Conservation (phyloP, 148 eudicot species). For the Arctostaphylos glauca region DNA sequence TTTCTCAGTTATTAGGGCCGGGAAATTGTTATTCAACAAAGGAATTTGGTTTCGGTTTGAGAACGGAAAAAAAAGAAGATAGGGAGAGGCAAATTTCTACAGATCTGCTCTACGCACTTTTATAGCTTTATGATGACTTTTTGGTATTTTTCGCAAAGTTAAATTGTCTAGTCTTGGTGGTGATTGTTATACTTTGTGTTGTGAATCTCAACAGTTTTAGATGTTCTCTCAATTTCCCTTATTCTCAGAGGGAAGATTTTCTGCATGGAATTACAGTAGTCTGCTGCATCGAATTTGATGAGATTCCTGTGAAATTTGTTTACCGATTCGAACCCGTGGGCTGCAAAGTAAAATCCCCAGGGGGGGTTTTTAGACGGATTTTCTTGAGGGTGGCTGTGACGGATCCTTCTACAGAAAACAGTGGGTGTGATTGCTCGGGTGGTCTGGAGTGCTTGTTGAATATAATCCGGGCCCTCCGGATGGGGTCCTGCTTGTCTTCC, state of each 20-base stretch:
- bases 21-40: not conserved
- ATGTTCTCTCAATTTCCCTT: not conserved
- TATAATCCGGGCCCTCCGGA: constrained; percentile 92
- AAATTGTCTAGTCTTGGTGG: not conserved
- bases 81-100: not conserved
- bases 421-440: constrained; percentile 53
- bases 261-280: not conserved
- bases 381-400: constrained; percentile 36
- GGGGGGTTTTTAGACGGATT: not conserved
- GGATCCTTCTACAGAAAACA: constrained; percentile 52
- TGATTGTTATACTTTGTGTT: not conserved
- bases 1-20: not conserved
- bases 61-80: not conserved
- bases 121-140: not conserved
- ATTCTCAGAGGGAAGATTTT: not conserved
- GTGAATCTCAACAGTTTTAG: not conserved
- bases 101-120: not conserved
- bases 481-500: constrained; percentile 96
- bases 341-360: not conserved
- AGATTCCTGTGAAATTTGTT: not conserved
- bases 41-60: not conserved
- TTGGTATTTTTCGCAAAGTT: not conserved
- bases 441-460: constrained; percentile 90
- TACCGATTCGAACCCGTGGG: not conserved
- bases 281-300: not conserved